Base-by-base conservation (phyloP, 371 early-diverging fungal genomes). In the Mortierella sp. region DNA sequence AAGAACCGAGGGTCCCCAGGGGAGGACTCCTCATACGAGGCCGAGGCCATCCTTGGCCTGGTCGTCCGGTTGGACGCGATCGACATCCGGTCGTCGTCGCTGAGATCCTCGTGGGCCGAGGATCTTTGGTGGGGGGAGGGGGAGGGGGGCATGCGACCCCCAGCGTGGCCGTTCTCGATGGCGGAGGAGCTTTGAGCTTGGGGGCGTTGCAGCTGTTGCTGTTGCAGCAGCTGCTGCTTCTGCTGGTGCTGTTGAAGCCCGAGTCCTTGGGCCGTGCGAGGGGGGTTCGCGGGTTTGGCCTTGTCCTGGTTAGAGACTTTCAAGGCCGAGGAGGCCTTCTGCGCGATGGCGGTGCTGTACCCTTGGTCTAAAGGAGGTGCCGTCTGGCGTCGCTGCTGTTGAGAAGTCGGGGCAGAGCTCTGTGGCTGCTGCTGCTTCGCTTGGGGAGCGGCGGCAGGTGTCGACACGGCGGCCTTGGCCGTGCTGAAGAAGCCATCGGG, bases 401-500 rank as follows among this genome's bases (percentile, higher is more conserved):
- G 65, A 22, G 26, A 16, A 29, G 26, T 39, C 11, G 16, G 68
- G 22, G 41, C 3, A 64, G 43, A n/a, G 41, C 11, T 70, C 44
- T 1, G 22, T 29, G 48, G 16, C 22, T 45, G 45, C 41, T n/a
- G 64, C 43, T 13, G 37, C 16, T 37, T 55, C 41, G 47, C n/a
- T 43, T 66, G 37, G 2, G 69, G 8, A 5, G 69, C 16, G 14
- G 69, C 26, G 10, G 55, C 26, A 14, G 58, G 19, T 39, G 69
- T 24, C 48, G 13, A 16, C 43, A 50, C 50, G 24, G 44, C 45
- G 9, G 64, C 52, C 31, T 80, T 75, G 47, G 80, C 76, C 14
- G 76, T 80, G 22, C 67, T 44, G 24, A 80, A 80, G 34, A 80
- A 80, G 14, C 55, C 77, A 1, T 66, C 70, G 1, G 76, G 67